Conservation (phyloP, 257 asterid genomes). For the Solanum sejunctum region DNA sequence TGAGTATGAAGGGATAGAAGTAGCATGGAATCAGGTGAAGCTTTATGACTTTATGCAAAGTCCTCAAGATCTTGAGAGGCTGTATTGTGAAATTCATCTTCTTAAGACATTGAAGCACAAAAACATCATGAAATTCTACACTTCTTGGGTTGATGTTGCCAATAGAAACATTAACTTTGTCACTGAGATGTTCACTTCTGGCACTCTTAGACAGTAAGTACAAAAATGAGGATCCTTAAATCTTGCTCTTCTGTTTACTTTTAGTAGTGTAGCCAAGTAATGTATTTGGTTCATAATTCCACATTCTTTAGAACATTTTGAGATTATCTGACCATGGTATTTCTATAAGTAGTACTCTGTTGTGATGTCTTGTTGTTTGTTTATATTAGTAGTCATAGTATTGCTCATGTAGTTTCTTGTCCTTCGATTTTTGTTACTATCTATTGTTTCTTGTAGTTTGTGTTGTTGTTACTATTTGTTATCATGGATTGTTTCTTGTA, state of each 20-base stretch:
- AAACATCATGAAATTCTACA: slow-evolving; percentile 81
- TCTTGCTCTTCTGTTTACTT: not conserved
- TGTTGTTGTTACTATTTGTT: not conserved
- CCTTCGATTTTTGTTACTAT: not conserved
- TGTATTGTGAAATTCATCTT: slow-evolving; percentile 82
- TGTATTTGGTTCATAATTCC: not conserved
- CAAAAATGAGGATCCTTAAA: not conserved
- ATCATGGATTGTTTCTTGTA: not conserved
- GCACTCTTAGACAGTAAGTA: slow-evolving; percentile 94
- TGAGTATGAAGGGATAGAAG: slow-evolving; percentile 97
- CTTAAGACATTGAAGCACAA: slow-evolving; percentile 77
- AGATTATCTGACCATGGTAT: not conserved
- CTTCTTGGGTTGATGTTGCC: slow-evolving; percentile 84
- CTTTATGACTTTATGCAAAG: slow-evolving; percentile 65
- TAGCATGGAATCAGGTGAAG: slow-evolving; percentile 97
- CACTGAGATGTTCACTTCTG: slow-evolving; percentile 96
- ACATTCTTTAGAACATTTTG: not conserved
- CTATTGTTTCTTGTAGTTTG: too few relatives aligned
- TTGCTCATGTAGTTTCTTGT: not conserved
- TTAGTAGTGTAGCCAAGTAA: not conserved
- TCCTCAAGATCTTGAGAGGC: slow-evolving; percentile 94
- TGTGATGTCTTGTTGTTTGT: not conserved
- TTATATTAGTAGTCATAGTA: not conserved
- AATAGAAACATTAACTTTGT: slow-evolving; percentile 94
- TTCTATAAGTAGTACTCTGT: not conserved